Base-by-base conservation (phyloP, 2,329 filamentous ascomycete genomes). In the Onygenales sp. region DNA sequence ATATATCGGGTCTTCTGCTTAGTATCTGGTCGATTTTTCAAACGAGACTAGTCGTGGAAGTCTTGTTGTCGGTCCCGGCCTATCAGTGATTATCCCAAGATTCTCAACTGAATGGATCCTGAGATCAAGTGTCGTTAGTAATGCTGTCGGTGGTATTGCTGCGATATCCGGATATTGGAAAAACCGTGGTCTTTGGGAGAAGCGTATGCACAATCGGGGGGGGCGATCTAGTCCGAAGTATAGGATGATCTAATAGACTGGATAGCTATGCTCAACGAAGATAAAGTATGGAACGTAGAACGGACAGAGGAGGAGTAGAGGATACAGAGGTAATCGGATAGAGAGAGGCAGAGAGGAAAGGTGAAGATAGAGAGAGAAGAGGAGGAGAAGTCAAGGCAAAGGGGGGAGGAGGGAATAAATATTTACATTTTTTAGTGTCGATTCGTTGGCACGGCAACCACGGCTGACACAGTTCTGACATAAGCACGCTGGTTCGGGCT, bases 391-490 rank as follows among this genome's bases (percentile, higher is more conserved):
- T 44, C 58, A 59, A 56, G 57, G 56, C 17, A 48, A 50, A 52
- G 45, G 60, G 59, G 54, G 57, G 55, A 58, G 63, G 56, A 44
- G 53, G 58, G 65, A 66, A 65, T 71, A 70, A 68, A 71, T 71
- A 71, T 61, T 61, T 60, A 59, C 61, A 49, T 52, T 39, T 13
- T 56, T 61, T 62, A 59, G 64, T 60, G 60, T 56, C 57, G 49
- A 49, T 33, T 49, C 58, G 68, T 66, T 64, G 65, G 62, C 68
- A 63, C 62, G 65, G 69, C 71, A 74, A 75, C 72, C 56, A 61
- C 50, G 27, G 49, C 46, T 17, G 52, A 50, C 14, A 48, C 52
- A 51, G 58, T 39, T 67, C 64, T 65, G 67, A 68, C 72, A 70
- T 66, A 75, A 76, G 13, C 21, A 10, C 3, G 2, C 17, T 17